These are phyloP conservation scores for Trifolium repens DNA, from an alignment of 306 rosid species.

Conservation along the genomic window DNA sequence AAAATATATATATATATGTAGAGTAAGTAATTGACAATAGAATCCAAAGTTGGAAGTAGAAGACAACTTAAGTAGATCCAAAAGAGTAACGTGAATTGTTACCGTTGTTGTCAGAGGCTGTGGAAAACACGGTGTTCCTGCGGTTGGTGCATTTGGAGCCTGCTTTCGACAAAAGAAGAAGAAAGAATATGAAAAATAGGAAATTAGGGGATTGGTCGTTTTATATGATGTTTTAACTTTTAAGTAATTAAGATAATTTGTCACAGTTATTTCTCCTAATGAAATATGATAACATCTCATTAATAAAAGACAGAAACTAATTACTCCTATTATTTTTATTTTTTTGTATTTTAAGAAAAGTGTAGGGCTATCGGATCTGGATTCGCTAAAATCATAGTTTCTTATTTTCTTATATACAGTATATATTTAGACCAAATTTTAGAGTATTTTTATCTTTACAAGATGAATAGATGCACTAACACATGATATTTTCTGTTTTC, in stretches of 20 bases:
- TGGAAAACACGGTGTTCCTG: slow-evolving; percentile 73
- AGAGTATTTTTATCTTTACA: too few species aligned
- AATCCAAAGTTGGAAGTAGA: slow-evolving; percentile 44
- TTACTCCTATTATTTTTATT: too few species aligned
- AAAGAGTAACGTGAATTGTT: slow-evolving; percentile 46
- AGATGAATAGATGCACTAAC: too few species aligned
- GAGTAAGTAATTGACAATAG: not conserved
- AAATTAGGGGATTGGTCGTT: slow-evolving; percentile 12
- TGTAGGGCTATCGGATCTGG: too few species aligned
- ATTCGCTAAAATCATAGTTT: too few species aligned
- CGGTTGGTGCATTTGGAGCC: slow-evolving; percentile 60
- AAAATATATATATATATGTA: not conserved
- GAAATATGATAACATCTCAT: not conserved
- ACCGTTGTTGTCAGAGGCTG: slow-evolving; percentile 65
- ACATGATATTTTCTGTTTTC: too few species aligned
- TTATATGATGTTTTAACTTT: not conserved
- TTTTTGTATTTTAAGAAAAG: too few species aligned
- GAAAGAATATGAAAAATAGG: not conserved
- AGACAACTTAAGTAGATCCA: slow-evolving; percentile 51
- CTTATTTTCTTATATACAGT: too few species aligned
- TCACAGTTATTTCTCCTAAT: not conserved
- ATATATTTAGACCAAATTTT: too few species aligned
- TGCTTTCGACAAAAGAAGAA: slow-evolving; percentile 32
- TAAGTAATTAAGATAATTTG: not conserved
- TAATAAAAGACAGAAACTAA: not conserved